Evolutionary conservation across 2,329 filamentous ascomycete genomes (phyloP).

Genomic region (Fusarium acutatum): DNA sequence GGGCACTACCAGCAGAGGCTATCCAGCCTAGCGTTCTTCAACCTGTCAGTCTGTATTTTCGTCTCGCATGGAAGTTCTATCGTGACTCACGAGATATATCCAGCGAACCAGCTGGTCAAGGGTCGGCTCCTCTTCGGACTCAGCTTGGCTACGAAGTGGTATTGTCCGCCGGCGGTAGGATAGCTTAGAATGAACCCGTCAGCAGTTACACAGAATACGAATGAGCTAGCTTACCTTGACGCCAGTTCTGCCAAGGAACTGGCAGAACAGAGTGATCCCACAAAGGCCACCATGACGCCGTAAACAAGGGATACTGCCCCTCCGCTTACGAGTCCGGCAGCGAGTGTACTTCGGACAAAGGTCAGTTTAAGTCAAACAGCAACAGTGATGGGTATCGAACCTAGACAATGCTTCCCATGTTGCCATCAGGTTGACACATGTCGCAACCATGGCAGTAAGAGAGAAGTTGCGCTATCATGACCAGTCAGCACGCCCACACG

Average conservation of each 20-base stretch:
- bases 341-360: constrained; percentile 11
- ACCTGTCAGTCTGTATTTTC: neutral
- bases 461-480: constrained; percentile 26
- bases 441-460: constrained; percentile 10
- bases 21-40: constrained; percentile 27
- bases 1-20: constrained; percentile 15
- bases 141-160: constrained; percentile 26
- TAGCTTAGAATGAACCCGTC: neutral
- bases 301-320: constrained; percentile 29
- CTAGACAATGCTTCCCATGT: constrained; percentile 36
- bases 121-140: neutral
- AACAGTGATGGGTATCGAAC: neutral
- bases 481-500: neutral
- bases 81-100: constrained; percentile 20
- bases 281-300: constrained; percentile 8
- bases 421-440: constrained; percentile 23
- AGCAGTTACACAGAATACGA: neutral
- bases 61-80: fast-evolving
- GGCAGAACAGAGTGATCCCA: constrained; percentile 25
- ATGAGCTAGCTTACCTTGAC: neutral
- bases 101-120: constrained; percentile 19
- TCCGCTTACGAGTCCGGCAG: constrained; percentile 21
- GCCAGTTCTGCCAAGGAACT: constrained; percentile 32
- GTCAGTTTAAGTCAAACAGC: neutral
- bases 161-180: constrained; percentile 27